phyloP scores from a whole-genome alignment of 2,329 filamentous ascomycete genomes.

The Daldinia sp. region DNA sequence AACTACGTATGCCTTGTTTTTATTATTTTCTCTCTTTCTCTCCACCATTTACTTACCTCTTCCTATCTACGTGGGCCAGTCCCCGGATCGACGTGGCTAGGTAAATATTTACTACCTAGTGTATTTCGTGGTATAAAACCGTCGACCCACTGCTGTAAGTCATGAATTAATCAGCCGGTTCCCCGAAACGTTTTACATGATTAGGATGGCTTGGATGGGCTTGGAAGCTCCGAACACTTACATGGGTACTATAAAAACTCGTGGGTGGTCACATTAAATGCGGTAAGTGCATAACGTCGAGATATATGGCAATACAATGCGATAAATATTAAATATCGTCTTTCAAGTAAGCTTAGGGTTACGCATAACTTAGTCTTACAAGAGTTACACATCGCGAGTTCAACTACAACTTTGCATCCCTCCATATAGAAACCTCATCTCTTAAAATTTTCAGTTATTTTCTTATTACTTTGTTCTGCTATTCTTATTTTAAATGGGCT shows the following conservation, averaged over 20 bases:
- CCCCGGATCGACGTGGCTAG: slow-evolving; percentile 11
- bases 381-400: neutral
- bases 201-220: neutral
- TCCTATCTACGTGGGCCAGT: neutral
- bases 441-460: neutral
- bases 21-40: neutral
- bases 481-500: neutral
- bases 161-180: slow-evolving; percentile 8
- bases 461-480: neutral
- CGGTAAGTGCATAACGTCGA: neutral
- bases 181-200: slow-evolving; percentile 8
- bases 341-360: neutral
- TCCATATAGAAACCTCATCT: no score
- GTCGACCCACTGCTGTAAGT: slow-evolving; percentile 5
- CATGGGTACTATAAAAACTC: slow-evolving; percentile 6
- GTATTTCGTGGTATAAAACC: neutral
- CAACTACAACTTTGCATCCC: neutral
- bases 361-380: neutral
- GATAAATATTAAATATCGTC: neutral
- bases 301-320: neutral
- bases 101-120: neutral
- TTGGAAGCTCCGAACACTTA: neutral
- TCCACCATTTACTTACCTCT: neutral
- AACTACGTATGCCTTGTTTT: neutral
- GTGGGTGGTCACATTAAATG: neutral